Evolutionary conservation across 345 rosid genomes (phyloP).

Genomic region (Cardamine occulta): DNA sequence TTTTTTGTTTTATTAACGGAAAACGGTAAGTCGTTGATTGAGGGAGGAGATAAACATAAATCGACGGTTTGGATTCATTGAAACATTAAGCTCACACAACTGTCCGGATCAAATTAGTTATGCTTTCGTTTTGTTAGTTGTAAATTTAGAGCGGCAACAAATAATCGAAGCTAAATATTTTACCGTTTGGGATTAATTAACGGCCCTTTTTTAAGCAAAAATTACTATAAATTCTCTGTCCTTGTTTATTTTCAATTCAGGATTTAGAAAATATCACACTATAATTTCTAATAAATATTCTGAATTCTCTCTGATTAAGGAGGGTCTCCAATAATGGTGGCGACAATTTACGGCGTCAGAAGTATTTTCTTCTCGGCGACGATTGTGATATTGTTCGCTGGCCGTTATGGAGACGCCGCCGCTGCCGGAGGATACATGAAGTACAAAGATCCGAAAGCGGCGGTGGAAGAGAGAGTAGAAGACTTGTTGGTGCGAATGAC

Average conservation of each 20-base stretch:
- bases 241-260: conserved; percentile 2
- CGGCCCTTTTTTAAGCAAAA: conserved; percentile 9
- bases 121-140: neutral
- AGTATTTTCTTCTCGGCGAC: conserved; percentile 20
- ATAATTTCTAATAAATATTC: neutral
- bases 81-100: conserved; percentile 25
- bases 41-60: conserved; percentile 1
- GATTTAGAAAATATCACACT: conserved; percentile 27
- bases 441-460: conserved; percentile 52
- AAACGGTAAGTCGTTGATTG: conserved; percentile 4
- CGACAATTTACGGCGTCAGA: conserved; percentile 24
- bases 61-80: neutral
- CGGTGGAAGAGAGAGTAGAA: conserved; percentile 47
- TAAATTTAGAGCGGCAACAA: conserved; percentile 18
- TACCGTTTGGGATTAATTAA: conserved; percentile 13
- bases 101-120: neutral
- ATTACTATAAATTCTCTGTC: neutral
- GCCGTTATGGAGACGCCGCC: conserved; percentile 34
- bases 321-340: conserved; percentile 32
- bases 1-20: neutral
- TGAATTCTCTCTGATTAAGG: conserved; percentile 26
- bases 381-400: conserved; percentile 25
- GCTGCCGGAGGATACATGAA: conserved; percentile 40
- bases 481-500: conserved; percentile 59
- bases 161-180: neutral